Base-by-base conservation (phyloP, 1,139 yeast genomes). In the Ogataea hybrid region DNA sequence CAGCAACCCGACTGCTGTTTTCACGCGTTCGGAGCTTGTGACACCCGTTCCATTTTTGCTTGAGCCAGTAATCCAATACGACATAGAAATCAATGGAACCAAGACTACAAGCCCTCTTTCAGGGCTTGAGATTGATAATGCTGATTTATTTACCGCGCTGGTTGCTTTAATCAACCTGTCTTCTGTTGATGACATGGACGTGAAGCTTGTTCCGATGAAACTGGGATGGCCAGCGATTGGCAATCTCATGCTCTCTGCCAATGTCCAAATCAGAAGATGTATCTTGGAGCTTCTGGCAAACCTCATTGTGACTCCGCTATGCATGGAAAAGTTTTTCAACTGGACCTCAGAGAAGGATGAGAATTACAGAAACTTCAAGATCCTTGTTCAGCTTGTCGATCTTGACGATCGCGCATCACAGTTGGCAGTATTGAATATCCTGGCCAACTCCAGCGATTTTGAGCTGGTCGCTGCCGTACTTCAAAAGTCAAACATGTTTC, bases 311-410 rank as follows among this genome's bases (percentile, higher is more conserved):
- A 68, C 68, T 32, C 81, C 83, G 0, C 37, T 58, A 2, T 60
- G 78, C 54, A 57, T 73, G 30, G 75, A 70, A 3, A 73, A 73
- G 51, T 73, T 77, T 48, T 78, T 77, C 61, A 73, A 77, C 48
- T 52, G 70, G 42, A 32, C 37, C 7, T 25, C 30, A 1, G 31
- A 29, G 11, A 15, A 21, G 7, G 50, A 54, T 35, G 35, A 39
- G 3, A 50, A 54, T 34, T 53, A 47, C 32, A 62, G 62, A 33
- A 57, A 78, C 48, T 65, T 74, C 37, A 56, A 59, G 3, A 52
- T 71, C 1, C 51, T 73, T 37, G 56, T 74, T 3, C 70, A 66
- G 35, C 48, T 76, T 47, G 59, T 75, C 32, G 65, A 72, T 41
- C 65, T 77, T 25, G 51, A 56, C 1, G 68, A 72, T 46, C 51